These are phyloP conservation scores for Solanum ossicruentum DNA, from an alignment of 257 asterid genomes.

Conservation along the genomic window DNA sequence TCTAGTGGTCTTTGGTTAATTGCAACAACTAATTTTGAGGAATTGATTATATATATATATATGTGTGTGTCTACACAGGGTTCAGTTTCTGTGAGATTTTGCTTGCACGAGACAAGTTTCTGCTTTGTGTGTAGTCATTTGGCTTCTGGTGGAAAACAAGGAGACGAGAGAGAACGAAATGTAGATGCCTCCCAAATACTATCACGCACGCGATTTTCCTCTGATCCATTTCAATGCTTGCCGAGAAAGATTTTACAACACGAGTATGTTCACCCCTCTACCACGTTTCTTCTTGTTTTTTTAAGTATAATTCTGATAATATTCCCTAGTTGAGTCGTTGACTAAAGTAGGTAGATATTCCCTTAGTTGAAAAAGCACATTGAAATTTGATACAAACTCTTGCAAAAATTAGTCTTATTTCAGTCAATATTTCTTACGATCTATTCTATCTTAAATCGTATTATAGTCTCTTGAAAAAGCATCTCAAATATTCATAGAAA, in stretches of 20 bases:
- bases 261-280: constrained; percentile 23
- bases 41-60: not conserved
- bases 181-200: constrained; percentile 33
- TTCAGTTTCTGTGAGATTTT: constrained; percentile 49
- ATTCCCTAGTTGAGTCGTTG: not conserved
- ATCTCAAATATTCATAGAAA: no score
- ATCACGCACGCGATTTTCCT: constrained; percentile 33
- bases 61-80: constrained; percentile 20
- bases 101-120: constrained; percentile 43
- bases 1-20: not conserved
- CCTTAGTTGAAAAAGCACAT: not conserved
- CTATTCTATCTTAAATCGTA: no score
- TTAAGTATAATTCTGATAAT: not conserved
- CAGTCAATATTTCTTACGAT: no score
- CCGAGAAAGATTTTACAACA: constrained; percentile 56
- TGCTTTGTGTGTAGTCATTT: constrained; percentile 55
- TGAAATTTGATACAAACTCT: no score
- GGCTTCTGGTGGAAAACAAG: constrained; percentile 30
- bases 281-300: not conserved
- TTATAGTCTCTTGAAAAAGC: no score
- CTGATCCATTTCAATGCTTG: constrained; percentile 18
- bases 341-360: not conserved
- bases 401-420: no score
- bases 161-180: constrained; percentile 45
- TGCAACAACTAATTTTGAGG: not conserved